Conservation (phyloP, 169 alveolate genomes). For the Ichthyophthirius multifiliis region DNA sequence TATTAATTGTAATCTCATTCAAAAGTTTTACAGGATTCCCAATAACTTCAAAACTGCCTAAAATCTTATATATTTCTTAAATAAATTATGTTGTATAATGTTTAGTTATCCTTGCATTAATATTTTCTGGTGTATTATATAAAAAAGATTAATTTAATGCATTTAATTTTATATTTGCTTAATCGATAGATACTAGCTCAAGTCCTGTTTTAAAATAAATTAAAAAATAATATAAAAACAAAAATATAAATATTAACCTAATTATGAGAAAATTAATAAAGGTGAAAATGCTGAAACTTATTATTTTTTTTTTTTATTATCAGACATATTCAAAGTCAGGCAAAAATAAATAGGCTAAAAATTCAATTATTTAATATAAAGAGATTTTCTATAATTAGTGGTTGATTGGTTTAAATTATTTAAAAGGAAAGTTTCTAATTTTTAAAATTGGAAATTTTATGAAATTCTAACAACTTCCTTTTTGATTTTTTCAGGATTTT, state of each 20-base stretch:
- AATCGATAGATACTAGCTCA: slow-evolving; percentile 30
- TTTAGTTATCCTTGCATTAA: slow-evolving; percentile 24
- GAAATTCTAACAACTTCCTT: not conserved
- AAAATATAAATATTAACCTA: not conserved
- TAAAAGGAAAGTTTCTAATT: not conserved
- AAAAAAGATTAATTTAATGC: slow-evolving; percentile 23
- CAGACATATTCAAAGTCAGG: not conserved
- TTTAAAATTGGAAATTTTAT: not conserved
- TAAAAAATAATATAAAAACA: not conserved
- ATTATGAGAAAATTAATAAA: not conserved
- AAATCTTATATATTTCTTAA: slow-evolving; percentile 27
- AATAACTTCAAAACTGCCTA: slow-evolving; percentile 38
- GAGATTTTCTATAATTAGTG: not conserved
- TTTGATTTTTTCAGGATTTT: not conserved
- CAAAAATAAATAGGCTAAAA: not conserved
- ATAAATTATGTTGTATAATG: slow-evolving; percentile 38
- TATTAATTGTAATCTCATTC: slow-evolving; percentile 19
- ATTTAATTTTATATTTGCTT: slow-evolving; percentile 34
- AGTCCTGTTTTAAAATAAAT: not conserved
- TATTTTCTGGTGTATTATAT: slow-evolving; percentile 14
- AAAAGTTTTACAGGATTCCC: slow-evolving; percentile 34
- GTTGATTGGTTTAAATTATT: not conserved
- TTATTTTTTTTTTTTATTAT: too few species aligned
- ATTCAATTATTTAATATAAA: not conserved
- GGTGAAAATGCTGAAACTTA: not conserved